Base-by-base conservation (phyloP, 2,329 filamentous ascomycete species). In the Ceratocystis ficicola region DNA sequence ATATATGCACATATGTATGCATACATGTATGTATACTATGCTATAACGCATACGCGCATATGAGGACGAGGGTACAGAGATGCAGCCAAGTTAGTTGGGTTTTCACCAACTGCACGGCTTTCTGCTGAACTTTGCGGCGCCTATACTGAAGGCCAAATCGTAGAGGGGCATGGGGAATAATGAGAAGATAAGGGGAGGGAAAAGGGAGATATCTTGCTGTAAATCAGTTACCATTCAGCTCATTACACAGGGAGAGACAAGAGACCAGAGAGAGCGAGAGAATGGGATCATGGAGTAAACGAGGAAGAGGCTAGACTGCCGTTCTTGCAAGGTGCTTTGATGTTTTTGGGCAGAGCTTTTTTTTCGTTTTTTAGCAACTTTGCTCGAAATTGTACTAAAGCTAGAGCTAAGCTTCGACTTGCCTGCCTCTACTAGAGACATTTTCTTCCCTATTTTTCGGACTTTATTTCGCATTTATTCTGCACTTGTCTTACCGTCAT, bases 181-280 rank as follows among this genome's bases (percentile, higher is more conserved):
- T 41, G 36, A 41, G 36, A 41, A 41, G 8, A 41, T 41, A 41
- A 12, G 2, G 36, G 3, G 36, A 41, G 36, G 36, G 10, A 41
- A 41, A 41, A 41, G 36, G 28, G 20, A n/a, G 30, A 36, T 2
- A 22, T n/a, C 30, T n/a, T 2, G 52, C 52, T 30, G 52, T 12
- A 57, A 28, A 30, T 30, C 52, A 57, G 10, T 5, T 15, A 22
- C 22, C 22, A 15, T 30, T 32, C 52, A 57, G 52, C 52, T 32
- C 52, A 57, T 57, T 57, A 57, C 20, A 57, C 17, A 57, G 32
- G 52, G 25, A 28, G 15, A 57, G 52, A 57, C 50, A 55, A 20
- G 22, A 28, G 6, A 30, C 10, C 25, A 6, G 4, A 57, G 22
- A n/a, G n/a, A 50, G n/a, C 7, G 7, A 20, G 46, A 20, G 17